Base-by-base conservation (phyloP, 2,329 filamentous ascomycete species). In the Botryotinia convoluta region DNA sequence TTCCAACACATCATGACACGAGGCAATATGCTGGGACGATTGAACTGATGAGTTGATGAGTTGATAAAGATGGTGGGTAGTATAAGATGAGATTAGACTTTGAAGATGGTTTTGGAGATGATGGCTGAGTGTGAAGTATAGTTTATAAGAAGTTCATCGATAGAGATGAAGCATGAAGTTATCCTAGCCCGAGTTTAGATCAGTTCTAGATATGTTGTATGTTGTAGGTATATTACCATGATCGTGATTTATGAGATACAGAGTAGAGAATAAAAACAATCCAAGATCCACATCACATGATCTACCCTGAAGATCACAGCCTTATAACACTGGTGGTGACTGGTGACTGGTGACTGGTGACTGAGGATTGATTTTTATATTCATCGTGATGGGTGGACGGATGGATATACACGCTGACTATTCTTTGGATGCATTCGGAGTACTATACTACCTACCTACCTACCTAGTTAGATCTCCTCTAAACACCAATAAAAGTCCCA, bases 1-100 rank as follows among this genome's bases (percentile, higher is more conserved):
- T 10, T 39, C 48, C 65, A 69, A 37, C 48, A 54, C 48, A 42
- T 69, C 48, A 69, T 69, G 35, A 51, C 65, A 69, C 48, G 48
- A 35, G 65, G 65, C 48, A 42, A 32, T 20, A 42, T 37, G 63
- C 10, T 65, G 45, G 32, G 44, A 26, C 51, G 4, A n/a, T 16
- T 10, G 29, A n/a, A 29, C n/a, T 22, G 42, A n/a, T 1, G 37
- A 7, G 42, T 44, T 44, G 42, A 44, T 32, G 60, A 44, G 29
- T 26, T n/a, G 29, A 64, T 18, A 12, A 8, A 64, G 22, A 26
- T 51, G 45, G 22, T 48, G 22, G 42, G 45, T 26, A 12, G 45
- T 48, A 10, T 12, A 4, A 4, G 45, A 48, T 48, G 45, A 51
- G 22, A 26, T 20, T 12, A 4, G 45, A 37, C 3, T 51, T 3